Conservation (phyloP, 768 basidiomycete genomes). For the Cyclocybe aegerita region DNA sequence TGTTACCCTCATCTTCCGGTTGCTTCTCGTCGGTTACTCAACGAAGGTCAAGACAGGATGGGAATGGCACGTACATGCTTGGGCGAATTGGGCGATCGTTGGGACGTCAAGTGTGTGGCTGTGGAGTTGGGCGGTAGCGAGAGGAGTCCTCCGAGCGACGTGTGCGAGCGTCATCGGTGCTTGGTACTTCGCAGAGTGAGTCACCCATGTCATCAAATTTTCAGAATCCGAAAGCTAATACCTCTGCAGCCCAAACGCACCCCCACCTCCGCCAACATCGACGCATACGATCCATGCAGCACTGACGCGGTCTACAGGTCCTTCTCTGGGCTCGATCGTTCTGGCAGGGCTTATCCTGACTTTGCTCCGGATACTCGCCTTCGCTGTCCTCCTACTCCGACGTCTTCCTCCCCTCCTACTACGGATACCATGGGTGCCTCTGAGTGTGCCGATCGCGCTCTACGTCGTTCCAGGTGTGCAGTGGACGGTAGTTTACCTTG, state of each 20-base stretch:
- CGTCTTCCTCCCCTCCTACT: constrained; percentile 53
- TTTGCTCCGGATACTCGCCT: constrained; percentile 55
- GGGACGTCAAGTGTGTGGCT: constrained; percentile 64
- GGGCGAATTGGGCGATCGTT: constrained; percentile 44
- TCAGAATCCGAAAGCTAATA: not conserved
- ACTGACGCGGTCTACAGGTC: constrained; percentile 73
- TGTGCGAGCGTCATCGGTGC: constrained; percentile 84
- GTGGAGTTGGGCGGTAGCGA: constrained; percentile 77
- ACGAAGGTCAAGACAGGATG: constrained; percentile 18
- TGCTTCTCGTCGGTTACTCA: constrained; percentile 68
- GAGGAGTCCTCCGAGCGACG: constrained; percentile 75
- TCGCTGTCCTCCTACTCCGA: constrained; percentile 50
- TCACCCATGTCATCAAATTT: constrained; percentile 10
- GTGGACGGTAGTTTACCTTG: constrained; percentile 52
- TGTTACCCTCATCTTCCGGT: constrained; percentile 72
- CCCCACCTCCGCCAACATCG: constrained; percentile 50
- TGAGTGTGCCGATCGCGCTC: constrained; percentile 39
- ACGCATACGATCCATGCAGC: constrained; percentile 79
- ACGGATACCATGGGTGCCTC: constrained; percentile 18
- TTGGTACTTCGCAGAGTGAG: constrained; percentile 80
- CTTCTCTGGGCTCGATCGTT: constrained; percentile 79
- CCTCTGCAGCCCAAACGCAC: constrained; percentile 26
- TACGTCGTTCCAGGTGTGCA: constrained; percentile 43
- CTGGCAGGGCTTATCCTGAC: constrained; percentile 79
- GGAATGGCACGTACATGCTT: constrained; percentile 41